These are phyloP conservation scores for Trichoderma asperellum DNA, from an alignment of 2,329 filamentous ascomycete genomes.

Conservation along the genomic window DNA sequence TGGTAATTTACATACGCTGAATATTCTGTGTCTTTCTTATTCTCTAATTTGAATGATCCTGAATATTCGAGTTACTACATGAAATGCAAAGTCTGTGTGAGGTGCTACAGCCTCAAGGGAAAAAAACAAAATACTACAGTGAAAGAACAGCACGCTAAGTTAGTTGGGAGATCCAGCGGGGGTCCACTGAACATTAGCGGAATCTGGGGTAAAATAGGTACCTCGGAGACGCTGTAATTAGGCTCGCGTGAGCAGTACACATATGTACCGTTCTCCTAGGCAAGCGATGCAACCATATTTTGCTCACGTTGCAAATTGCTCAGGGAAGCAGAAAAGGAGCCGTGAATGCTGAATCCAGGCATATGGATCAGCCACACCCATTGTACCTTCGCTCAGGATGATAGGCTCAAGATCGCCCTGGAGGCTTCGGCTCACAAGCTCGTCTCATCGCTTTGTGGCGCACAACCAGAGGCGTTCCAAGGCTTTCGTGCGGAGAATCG, in stretches of 20 bases:
- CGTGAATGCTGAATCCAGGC: background rate
- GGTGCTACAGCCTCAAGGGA: no score
- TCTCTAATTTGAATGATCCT: no score
- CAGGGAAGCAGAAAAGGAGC: background rate
- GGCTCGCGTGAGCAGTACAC: constrained; percentile 16
- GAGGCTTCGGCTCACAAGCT: constrained; percentile 26
- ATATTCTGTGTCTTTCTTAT: no score
- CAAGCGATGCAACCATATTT: constrained; percentile 17
- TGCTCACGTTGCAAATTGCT: constrained; percentile 5
- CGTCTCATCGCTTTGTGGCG: constrained; percentile 15
- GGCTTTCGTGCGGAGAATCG: constrained; percentile 35
- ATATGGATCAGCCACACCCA: background rate
- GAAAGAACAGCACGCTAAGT: background rate
- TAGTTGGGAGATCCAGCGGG: constrained; percentile 27
- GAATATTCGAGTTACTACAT: no score
- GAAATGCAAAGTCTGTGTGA: no score
- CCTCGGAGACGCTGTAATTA: constrained; percentile 17
- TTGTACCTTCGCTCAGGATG: constrained; percentile 27
- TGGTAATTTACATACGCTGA: no score
- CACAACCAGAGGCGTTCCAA: constrained; percentile 31
- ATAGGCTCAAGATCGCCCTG: constrained; percentile 30
- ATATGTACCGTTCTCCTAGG: background rate
- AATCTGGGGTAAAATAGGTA: constrained; percentile 25
- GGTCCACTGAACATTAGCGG: constrained; percentile 24
- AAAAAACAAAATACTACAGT: background rate